These are phyloP conservation scores for Dactylonectria macrodidyma DNA, from an alignment of 2,329 filamentous ascomycete species.

Conservation along the genomic window DNA sequence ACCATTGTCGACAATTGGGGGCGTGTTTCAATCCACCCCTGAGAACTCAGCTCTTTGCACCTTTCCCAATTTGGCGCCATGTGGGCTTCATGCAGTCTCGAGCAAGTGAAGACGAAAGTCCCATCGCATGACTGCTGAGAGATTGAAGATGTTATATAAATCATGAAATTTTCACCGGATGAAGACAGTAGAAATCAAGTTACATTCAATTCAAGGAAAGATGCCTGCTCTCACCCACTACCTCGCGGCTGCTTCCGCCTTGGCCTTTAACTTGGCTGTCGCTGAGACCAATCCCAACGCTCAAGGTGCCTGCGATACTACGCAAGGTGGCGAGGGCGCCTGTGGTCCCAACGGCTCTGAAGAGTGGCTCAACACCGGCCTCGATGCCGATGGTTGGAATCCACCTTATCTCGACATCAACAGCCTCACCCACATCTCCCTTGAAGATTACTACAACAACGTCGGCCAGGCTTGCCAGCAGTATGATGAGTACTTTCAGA, in stretches of 20 bases:
- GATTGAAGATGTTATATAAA: neutral
- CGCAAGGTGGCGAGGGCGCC: slow-evolving; percentile 37
- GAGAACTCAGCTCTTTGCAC: neutral
- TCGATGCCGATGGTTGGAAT: slow-evolving; percentile 50
- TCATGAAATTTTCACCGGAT: neutral
- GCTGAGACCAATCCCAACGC: slow-evolving; percentile 31
- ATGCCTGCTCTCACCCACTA: neutral
- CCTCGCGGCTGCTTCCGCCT: neutral
- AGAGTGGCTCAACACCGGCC: slow-evolving; percentile 50
- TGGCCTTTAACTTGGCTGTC: slow-evolving; percentile 14
- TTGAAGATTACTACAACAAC: slow-evolving; percentile 46
- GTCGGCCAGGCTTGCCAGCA: slow-evolving; percentile 46
- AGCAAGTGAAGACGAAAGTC: neutral
- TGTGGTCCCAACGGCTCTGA: slow-evolving; percentile 48
- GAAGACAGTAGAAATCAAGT: neutral
- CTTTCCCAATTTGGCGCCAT: neutral
- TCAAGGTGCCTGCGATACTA: slow-evolving; percentile 40
- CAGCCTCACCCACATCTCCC: slow-evolving; percentile 45
- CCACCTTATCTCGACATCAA: slow-evolving; percentile 53
- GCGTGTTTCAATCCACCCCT: neutral
- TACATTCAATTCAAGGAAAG: neutral
- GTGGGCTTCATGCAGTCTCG: neutral
- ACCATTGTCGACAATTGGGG: no score
- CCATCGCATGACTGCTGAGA: neutral
- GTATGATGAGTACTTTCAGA: slow-evolving; percentile 54